A percentile compares a stretch with the other conserved stretches of the same genome.
These are phyloP conservation scores for Phaeotremella fagi DNA, from an alignment of 768 basidiomycete species.

Conservation along the genomic window DNA sequence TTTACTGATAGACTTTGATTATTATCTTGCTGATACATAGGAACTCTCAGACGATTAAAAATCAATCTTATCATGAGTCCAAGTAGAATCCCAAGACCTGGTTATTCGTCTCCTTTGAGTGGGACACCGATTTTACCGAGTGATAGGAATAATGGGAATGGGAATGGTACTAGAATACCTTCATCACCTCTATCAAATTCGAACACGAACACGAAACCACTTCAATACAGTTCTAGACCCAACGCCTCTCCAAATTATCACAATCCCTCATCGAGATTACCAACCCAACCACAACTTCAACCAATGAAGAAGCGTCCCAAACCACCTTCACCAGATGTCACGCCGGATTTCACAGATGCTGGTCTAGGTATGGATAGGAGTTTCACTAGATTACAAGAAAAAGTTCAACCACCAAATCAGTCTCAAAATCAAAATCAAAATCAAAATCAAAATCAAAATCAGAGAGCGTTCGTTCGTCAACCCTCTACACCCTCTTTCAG, in stretches of 20 bases:
- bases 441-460: not conserved
- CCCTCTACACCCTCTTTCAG: conserved; percentile 19
- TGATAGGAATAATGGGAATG: no score
- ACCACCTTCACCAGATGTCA: conserved; percentile 16
- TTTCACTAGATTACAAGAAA: not conserved
- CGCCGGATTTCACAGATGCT: no score
- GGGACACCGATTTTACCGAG: no score
- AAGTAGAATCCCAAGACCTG: conserved; percentile 26
- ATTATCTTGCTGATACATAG: not conserved
- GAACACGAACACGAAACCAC: no score
- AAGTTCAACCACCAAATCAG: not conserved
- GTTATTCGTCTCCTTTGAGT: no score
- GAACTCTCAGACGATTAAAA: not conserved
- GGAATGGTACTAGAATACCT: no score
- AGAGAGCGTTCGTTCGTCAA: conserved; percentile 19
- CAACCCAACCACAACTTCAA: no score
- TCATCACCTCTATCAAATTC: no score
- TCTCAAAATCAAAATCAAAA: not conserved
- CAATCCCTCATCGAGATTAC: no score
- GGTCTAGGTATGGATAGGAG: no score
- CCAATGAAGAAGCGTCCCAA: conserved; percentile 16
- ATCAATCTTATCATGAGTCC: conserved; percentile 18
- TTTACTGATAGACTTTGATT: not conserved
- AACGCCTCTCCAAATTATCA: no score
- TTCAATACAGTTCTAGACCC: no score